Evolutionary conservation across 2,329 filamentous ascomycete genomes (phyloP), one percentile per base, ranked within the genome.

Genomic region (Colletotrichum truncatum): DNA sequence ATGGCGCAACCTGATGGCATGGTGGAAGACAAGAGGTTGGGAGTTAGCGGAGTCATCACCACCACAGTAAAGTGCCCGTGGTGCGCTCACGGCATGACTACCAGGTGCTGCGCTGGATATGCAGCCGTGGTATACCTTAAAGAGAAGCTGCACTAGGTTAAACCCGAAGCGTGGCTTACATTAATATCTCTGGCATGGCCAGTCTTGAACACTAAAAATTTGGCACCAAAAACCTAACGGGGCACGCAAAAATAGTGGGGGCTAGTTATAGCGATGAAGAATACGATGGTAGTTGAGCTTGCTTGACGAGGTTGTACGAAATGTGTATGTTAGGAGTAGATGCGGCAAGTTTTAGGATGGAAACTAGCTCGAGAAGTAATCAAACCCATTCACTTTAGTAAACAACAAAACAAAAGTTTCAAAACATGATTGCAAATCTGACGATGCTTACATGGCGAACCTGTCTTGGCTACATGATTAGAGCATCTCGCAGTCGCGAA

Each of bases 51-150:
- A 1, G 78, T 84, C 6, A 82, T 89, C 45, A 87, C 84, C 8
- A 89, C 88, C 68, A 86, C 84, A 72, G 86, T 91, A 25, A 87
- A 85, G 69, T 93, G 90, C 73, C 89, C 89, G 8, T 93, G 91
- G 91, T 93, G 91, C 74, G 81, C 81, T 43, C 91, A 93, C 77
- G 85, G 85, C 52, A 92, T 93, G 90, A 89, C 82, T 69, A 89
- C 85, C 12, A 80, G 78, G 63, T 93, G 91, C 76, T 93, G 91
- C 73, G 84, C 89, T 10, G 90, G 89, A 7, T 90, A 90, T 77
- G 87, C 88, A 10, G 87, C 90, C 1, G 82, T 90, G 45, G 85
- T 93, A 4, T 87, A 89, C 67, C 78, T 93, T 70, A 87, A 87
- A 71, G 89, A 92, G 75, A 85, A 86, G 66, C 73, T 90, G 53